phyloP scores from a whole-genome alignment of 2,329 filamentous ascomycete genomes.

The Scedosporium aurantiacum region DNA sequence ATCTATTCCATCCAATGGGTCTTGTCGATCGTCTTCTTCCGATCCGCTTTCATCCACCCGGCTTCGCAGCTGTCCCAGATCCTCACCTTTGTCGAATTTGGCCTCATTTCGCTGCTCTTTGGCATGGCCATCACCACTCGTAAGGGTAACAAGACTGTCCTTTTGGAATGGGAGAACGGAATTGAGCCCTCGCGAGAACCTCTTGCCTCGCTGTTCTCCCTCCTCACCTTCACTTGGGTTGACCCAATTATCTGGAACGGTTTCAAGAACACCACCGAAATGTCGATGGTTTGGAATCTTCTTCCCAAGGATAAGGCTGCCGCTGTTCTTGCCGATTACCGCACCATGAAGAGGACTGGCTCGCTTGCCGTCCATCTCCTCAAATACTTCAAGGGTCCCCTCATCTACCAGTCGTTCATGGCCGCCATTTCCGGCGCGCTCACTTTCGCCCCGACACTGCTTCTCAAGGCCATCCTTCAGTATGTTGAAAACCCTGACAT shows the following conservation, averaged over 20 bases:
- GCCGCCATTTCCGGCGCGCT: constrained; percentile 71
- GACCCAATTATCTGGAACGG: constrained; percentile 82
- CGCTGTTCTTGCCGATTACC: constrained; percentile 68
- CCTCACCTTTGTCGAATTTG: constrained; percentile 64
- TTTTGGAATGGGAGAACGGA: constrained; percentile 79
- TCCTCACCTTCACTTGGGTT: constrained; percentile 83
- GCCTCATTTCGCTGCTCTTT: constrained; percentile 62
- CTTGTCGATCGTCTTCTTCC: constrained; percentile 64
- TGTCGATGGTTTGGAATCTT: constrained; percentile 86
- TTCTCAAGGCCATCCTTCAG: constrained; percentile 83
- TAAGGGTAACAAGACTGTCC: constrained; percentile 82
- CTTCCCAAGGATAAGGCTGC: constrained; percentile 80
- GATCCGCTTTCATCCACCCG: constrained; percentile 73
- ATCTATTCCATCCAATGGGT: constrained; percentile 81
- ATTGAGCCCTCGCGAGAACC: constrained; percentile 82
- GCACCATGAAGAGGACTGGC: constrained; percentile 72
- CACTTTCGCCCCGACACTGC: constrained; percentile 81
- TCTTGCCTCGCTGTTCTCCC: constrained; percentile 75
- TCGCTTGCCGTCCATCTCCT: constrained; percentile 70
- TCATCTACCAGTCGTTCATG: constrained; percentile 70
- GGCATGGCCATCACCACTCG: constrained; percentile 69
- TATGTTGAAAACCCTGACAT: constrained; percentile 76
- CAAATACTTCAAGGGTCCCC: constrained; percentile 67
- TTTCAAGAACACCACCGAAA: constrained; percentile 72
- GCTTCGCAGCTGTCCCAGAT: constrained; percentile 49